Conservation (phyloP, 176 grass and related monocot species). For the Saccharum officinarum region DNA sequence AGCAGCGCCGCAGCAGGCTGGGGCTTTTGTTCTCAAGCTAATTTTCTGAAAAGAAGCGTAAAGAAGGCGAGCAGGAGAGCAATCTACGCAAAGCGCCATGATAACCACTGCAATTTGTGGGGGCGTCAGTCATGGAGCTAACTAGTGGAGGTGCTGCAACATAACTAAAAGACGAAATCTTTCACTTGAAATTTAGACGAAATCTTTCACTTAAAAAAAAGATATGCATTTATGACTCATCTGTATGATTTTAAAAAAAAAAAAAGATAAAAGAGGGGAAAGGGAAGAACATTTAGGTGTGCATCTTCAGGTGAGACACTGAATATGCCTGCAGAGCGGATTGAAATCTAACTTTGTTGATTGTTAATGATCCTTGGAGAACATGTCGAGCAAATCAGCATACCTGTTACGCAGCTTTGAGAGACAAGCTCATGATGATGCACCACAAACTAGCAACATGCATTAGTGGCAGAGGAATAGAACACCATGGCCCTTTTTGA, state of each 20-base stretch:
- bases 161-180: background rate
- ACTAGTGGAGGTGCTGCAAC: background rate
- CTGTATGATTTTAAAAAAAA: too few species aligned
- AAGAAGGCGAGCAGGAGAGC: constrained; percentile 3
- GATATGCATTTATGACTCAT: too few species aligned
- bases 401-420: constrained; percentile 14
- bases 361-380: background rate
- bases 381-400: constrained; percentile 10
- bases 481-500: constrained; percentile 29
- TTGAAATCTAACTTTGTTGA: background rate
- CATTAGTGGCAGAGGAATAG: constrained; percentile 41
- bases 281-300: background rate
- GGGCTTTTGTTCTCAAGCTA: constrained; percentile 28
- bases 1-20: constrained; percentile 1
- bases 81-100: constrained; percentile 33
- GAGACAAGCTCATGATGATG: constrained; percentile 53
- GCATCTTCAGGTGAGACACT: constrained; percentile 11
- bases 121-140: background rate
- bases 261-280: background rate
- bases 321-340: background rate
- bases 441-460: constrained; percentile 35
- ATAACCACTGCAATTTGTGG: background rate
- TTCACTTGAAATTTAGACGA: background rate
- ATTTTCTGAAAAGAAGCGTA: constrained; percentile 31
- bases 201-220: too few species aligned